phyloP scores from a whole-genome alignment of 768 basidiomycete species.

The Lentinula lateritia region DNA sequence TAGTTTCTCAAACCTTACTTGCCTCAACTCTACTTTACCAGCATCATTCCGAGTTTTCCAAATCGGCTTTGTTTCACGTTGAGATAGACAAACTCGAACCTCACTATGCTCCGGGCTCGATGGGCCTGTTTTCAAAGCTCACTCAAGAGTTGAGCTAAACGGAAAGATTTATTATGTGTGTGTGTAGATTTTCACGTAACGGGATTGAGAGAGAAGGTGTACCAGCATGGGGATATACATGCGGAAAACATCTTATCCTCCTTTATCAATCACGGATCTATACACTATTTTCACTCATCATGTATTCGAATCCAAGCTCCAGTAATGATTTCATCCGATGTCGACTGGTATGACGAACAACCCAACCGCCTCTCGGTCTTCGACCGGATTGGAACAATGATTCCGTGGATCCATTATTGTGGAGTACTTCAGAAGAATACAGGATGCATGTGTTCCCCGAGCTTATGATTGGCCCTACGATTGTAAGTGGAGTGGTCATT shows the following conservation, averaged over 20 bases:
- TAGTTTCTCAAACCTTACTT: background rate
- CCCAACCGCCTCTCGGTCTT: background rate
- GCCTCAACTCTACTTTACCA: background rate
- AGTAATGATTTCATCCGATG: background rate
- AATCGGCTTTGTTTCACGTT: conserved; percentile 13
- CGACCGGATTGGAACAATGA: background rate
- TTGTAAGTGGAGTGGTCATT: background rate
- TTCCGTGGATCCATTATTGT: background rate
- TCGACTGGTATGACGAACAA: background rate
- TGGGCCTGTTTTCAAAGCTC: background rate
- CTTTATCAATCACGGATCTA: no score
- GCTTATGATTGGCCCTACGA: background rate
- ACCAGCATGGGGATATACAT: no score
- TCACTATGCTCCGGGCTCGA: conserved; percentile 3
- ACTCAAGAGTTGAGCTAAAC: background rate
- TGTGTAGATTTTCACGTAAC: background rate
- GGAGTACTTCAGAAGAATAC: background rate
- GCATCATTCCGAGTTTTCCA: conserved; percentile 11
- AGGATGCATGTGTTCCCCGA: background rate
- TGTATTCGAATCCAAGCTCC: background rate
- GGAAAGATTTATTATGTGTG: no score
- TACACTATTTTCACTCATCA: background rate
- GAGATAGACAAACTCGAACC: conserved; percentile 17
- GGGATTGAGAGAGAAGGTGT: no score
- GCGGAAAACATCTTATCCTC: no score